phyloP scores from a whole-genome alignment of 1,139 yeast species.

The Pneumocystis murina region DNA sequence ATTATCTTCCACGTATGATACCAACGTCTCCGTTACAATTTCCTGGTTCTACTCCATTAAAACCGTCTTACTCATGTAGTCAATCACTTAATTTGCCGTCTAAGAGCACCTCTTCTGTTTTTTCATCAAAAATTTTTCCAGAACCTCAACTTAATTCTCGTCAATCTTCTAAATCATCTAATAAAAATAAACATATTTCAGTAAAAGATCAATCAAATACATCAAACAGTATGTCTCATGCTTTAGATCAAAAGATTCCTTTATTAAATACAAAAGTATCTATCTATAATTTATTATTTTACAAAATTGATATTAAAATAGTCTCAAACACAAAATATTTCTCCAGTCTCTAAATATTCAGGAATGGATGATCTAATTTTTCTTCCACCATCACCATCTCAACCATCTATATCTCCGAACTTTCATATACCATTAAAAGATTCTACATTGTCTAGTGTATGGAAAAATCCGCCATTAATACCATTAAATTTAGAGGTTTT shows the following conservation, averaged over 20 bases:
- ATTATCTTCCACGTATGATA: neutral
- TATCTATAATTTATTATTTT: neutral
- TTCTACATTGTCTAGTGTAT: neutral
- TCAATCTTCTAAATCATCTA: neutral
- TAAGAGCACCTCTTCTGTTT: neutral
- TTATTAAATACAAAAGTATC: neutral
- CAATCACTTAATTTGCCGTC: neutral
- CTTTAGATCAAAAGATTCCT: neutral
- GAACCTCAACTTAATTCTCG: neutral
- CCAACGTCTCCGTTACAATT: neutral
- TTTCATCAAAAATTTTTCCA: neutral
- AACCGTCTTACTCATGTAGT: neutral
- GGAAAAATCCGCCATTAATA: neutral
- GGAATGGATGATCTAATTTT: neutral
- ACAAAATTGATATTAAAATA: neutral
- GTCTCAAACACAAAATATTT: neutral
- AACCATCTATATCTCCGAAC: neutral
- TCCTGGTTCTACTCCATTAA: neutral
- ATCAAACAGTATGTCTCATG: neutral
- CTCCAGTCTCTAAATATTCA: neutral
- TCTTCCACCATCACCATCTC: neutral
- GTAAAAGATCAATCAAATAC: neutral
- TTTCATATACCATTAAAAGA: neutral
- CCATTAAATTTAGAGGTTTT: neutral
- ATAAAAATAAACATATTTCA: neutral